A percentile compares a stretch with the other conserved stretches of the same genome.
phyloP scores from a whole-genome alignment of 2,329 filamentous ascomycete genomes.

The Chrysosporium keratinophilum region DNA sequence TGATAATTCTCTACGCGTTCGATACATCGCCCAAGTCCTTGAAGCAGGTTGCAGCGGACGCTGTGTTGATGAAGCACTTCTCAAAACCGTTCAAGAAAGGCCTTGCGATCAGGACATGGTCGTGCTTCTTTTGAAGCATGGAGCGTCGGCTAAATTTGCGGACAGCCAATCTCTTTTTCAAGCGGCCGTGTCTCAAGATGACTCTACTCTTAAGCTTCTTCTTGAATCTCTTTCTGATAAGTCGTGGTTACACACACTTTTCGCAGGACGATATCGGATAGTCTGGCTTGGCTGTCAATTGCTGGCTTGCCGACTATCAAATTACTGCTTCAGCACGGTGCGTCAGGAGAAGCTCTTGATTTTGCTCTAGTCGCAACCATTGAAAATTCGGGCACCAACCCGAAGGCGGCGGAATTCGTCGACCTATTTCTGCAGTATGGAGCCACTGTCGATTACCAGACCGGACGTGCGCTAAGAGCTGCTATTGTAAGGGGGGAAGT shows the following conservation, averaged over 20 bases:
- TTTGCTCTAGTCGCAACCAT: slow-evolving; percentile 41
- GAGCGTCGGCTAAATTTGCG: slow-evolving; percentile 48
- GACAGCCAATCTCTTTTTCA: slow-evolving; percentile 43
- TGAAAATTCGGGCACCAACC: slow-evolving; percentile 32
- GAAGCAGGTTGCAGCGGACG: slow-evolving; percentile 15
- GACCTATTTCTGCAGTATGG: slow-evolving; percentile 30
- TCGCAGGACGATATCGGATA: slow-evolving; percentile 11
- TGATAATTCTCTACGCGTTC: slow-evolving; percentile 3
- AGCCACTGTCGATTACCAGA: slow-evolving; percentile 42
- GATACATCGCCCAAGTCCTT: slow-evolving; percentile 20
- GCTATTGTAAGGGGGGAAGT: slow-evolving; percentile 47
- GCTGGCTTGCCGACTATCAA: slow-evolving; percentile 40
- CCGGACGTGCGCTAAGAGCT: slow-evolving; percentile 42
- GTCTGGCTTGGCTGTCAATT: slow-evolving; percentile 40
- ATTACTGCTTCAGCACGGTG: slow-evolving; percentile 36
- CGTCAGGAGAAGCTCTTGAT: slow-evolving; percentile 32
- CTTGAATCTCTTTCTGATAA: slow-evolving; percentile 12
- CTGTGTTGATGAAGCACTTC: slow-evolving; percentile 15
- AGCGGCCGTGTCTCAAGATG: slow-evolving; percentile 16
- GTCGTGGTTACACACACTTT: slow-evolving; percentile 15
- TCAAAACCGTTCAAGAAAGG: slow-evolving; percentile 15
- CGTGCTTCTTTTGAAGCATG: slow-evolving; percentile 42
- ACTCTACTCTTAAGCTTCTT: slow-evolving; percentile 13
- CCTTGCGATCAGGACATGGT: slow-evolving; percentile 31
- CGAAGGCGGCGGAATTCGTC: slow-evolving; percentile 36